A percentile compares a stretch with the other conserved stretches of the same genome.
Evolutionary conservation across 106 monocot species (phyloP).

Genomic region (Alisma plantagoaquatica): DNA sequence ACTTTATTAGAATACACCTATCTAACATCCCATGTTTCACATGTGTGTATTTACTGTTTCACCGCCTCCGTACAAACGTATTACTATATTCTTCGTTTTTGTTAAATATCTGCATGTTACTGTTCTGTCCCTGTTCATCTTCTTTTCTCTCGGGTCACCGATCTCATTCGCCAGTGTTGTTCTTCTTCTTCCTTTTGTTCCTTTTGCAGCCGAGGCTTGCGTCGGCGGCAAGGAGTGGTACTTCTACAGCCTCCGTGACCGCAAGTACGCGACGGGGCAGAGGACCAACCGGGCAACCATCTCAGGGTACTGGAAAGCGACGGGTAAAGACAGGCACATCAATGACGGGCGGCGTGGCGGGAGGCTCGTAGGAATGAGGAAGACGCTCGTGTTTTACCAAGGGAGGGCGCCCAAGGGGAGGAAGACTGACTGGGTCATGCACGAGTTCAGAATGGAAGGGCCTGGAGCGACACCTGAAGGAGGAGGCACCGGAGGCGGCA

Average conservation of each 20-base stretch:
- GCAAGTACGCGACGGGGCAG: constrained; percentile 64
- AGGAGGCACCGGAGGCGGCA: no score
- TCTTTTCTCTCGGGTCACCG: no score
- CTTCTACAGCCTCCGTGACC: constrained; percentile 49
- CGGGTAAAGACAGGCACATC: constrained; percentile 50
- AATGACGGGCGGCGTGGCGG: constrained; percentile 8
- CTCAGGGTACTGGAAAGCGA: constrained; percentile 87
- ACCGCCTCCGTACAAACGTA: neutral
- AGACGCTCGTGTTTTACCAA: constrained; percentile 77
- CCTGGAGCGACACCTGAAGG: no score
- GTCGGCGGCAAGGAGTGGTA: constrained; percentile 61
- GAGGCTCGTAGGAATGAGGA: constrained; percentile 63
- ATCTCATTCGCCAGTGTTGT: no score
- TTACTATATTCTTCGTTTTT: no score
- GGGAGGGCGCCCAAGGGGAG: constrained; percentile 67
- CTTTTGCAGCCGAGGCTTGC: constrained; percentile 24
- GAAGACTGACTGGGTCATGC: constrained; percentile 92
- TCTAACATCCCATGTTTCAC: no score
- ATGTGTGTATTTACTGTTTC: no score
- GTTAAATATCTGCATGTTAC: no score
- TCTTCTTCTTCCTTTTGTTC: no score
- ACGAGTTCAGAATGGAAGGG: constrained; percentile 63
- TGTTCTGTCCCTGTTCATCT: no score
- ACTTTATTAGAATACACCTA: no score
- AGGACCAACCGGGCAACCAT: constrained; percentile 64